Base-by-base conservation (phyloP, 2,329 filamentous ascomycete species). In the Fusarium secorum region DNA sequence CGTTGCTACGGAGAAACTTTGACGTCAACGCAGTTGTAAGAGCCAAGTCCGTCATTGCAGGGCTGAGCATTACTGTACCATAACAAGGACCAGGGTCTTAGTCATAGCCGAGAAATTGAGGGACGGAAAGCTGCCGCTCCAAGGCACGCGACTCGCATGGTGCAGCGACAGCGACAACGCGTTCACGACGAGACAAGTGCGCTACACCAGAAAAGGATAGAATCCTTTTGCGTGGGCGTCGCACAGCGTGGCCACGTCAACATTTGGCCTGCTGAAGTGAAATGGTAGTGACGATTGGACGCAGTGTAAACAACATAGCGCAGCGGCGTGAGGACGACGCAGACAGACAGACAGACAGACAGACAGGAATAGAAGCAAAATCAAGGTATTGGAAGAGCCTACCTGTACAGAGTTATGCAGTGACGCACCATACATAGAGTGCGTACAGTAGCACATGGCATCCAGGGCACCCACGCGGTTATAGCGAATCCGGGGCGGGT, bases 401-500 rank as follows among this genome's bases (percentile, higher is more conserved):
- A 58, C 9, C 18, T 15, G 13, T 59, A 41, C 44, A 51, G 58
- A 70, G 65, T 53, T 52, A 58, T 73, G 72, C 62, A 71, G 26
- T 18, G 45, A 48, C 32, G 28, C 11, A 32, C 45, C 28, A 48
- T 46, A 44, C 22, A 33, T 64, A 74, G 52, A 68, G 66, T 71
- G 69, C 61, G 42, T 68, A 68, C 67, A 64, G 44, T 59, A 57
- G 61, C 53, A 68, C 33, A 52, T 46, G 62, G 60, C 45, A 49
- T 32, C 39, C 45, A 53, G 42, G 58, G 60, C 39, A 49, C 36
- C 36, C 46, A 54, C 57, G 55, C 55, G 48, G 60, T 28, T 55
- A 53, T 51, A 68, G 74, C 61, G 66, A 74, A 71, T 74, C 70
- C 62, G 74, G 74, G 74, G 72, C 72, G 73, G 72, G 61, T 74